phyloP scores from a whole-genome alignment of 306 rosid genomes.

The Cicer arietinum region DNA sequence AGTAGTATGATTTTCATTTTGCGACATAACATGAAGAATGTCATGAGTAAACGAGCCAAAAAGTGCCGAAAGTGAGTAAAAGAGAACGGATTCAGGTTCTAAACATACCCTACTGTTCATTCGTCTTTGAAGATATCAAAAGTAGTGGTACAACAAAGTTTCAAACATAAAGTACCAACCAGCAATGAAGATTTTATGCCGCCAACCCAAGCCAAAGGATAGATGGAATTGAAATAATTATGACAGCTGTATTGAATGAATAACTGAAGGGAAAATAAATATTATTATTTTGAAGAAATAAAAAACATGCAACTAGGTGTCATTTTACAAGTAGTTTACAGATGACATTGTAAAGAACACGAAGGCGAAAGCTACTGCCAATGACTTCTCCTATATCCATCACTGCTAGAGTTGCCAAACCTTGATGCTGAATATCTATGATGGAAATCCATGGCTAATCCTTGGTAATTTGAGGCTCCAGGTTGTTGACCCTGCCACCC shows the following conservation, averaged over 20 bases:
- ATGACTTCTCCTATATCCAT: constrained; percentile 48
- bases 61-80: too few relatives aligned
- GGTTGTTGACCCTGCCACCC: constrained; percentile 41
- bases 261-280: background rate
- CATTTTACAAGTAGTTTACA: constrained; percentile 14
- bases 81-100: background rate
- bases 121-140: background rate
- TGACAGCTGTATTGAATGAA: background rate
- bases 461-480: constrained; percentile 52
- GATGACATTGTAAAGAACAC: background rate
- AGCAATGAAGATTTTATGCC: background rate
- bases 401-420: constrained; percentile 55
- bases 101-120: background rate
- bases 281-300: background rate
- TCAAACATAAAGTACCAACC: background rate
- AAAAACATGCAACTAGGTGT: background rate
- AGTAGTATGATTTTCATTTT: too few relatives aligned
- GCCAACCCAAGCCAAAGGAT: background rate
- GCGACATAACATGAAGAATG: too few relatives aligned
- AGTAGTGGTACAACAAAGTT: background rate
- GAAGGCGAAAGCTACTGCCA: constrained; percentile 55
- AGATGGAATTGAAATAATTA: background rate
- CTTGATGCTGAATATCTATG: constrained; percentile 61
- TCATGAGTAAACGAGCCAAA: too few relatives aligned
- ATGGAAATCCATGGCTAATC: constrained; percentile 41